Base-by-base conservation (phyloP, 352 stramenopile species). In the Ophiocytium majus region DNA sequence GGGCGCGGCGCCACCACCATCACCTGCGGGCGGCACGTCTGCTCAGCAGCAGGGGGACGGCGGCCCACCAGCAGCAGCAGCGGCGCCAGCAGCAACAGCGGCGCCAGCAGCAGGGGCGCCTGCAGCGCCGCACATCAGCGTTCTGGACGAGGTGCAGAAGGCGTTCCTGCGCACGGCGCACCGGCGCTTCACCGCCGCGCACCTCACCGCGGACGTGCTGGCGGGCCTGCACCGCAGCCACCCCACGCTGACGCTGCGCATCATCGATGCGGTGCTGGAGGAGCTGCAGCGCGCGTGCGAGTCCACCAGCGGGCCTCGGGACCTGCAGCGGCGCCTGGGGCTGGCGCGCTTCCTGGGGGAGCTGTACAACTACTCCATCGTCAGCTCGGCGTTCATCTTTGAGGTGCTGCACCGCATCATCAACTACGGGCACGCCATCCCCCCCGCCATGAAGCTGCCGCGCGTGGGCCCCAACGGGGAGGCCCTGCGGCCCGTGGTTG, bases 201-300 rank as follows among this genome's bases (percentile, higher is more conserved):
- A 96, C 75, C 92, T 95, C 74, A 86, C 92, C 0, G 92, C 91
- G 34, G 90, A 91, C 50, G 93, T 91, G 79, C 79, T 95, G 9
- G 92, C 91, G 83, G 76, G 82, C 0, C 82, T 89, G 34, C 86
- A 90, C n/a, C 86, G 86, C 23, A 85, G 87, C 81, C 96, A 98
- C 83, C 94, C 97, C 31, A 92, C 98, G 81, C 85, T 98, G 0
- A 86, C 92, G 1, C 92, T 98, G 28, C 84, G 95, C 63, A 87
- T 98, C 23, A 92, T 98, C 1, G 97, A 99, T 90, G 91, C 93
- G 33, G 91, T 98, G 23, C 86, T 99, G 32, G 97, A 99, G 88
- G 91, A 93, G 66, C 93, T 99, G 86, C 92, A 96, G 36, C 92
- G 91, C 82, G 94, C 92, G 33, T 91, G 98, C 36, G 94, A 98